Evolutionary conservation across 192 early-diverging fungal species (phyloP), one percentile per base, ranked within the genome.

Genomic region (Pilobolus umbonatus): DNA sequence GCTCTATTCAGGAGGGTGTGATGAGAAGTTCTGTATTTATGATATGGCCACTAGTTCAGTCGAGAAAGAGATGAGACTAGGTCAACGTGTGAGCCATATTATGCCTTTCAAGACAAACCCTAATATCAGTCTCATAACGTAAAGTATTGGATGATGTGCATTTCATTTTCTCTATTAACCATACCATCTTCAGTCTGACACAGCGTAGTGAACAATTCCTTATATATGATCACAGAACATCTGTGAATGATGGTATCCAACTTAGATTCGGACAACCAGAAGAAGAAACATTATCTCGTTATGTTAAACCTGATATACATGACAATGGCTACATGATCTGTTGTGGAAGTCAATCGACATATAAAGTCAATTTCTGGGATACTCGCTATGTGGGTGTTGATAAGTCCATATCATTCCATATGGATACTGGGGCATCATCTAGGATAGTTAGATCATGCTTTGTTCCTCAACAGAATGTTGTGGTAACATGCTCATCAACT

Each of bases 331-430:
- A 53, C 17, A 62, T 30, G n/a, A 30, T 62, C 1, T 49, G 39
- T 14, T 62, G 50, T 35, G 50, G 60, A 29, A 52, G 39, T 40
- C 60, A 54, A 21, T 7, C 40, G 22, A 40, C 19, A 7, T 42
- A 35, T 12, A 44, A 45, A 32, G 14, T 62, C 19, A 34, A 53
- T 28, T 54, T 62, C 45, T 62, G 60, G 60, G 51, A 53, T 36
- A n/a, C 36, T 32, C 51, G 51, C n/a, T 53, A 53, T 10, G 6
- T 4, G 17, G 51, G 51, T 21, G 51, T 35, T 14, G 3, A 28
- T 14, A 30, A 34, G 4, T 6, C 32, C 2, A 30, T 34, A 21
- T 53, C 29, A 7, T 53, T 53, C 36, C 34, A 34, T 35, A 17
- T 53, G 12, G 51, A 53, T 8, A 36, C 51, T 8, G 5, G 19